These are phyloP conservation scores for Xylariales sp. DNA, from an alignment of 2,329 filamentous ascomycete species.

Conservation along the genomic window DNA sequence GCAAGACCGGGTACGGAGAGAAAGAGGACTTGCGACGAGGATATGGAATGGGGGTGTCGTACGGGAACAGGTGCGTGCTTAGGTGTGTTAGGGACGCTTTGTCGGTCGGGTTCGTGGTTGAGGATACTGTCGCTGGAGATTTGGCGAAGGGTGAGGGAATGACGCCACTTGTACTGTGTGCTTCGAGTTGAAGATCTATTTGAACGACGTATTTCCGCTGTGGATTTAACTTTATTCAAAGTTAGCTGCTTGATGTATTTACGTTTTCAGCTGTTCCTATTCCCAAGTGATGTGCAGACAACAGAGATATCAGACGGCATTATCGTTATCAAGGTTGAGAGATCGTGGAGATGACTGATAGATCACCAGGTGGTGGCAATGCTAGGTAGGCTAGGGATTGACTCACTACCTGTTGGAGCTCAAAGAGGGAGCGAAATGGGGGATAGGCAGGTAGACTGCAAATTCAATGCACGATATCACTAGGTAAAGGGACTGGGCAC, in stretches of 20 bases:
- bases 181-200: neutral
- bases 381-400: neutral
- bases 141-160: slow-evolving; percentile 4
- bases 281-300: neutral
- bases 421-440: slow-evolving; percentile 4
- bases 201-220: neutral
- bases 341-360: neutral
- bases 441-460: slow-evolving; percentile 12
- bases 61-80: neutral
- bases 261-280: neutral
- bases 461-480: slow-evolving; percentile 12
- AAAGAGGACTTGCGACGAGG: neutral
- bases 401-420: slow-evolving; percentile 25
- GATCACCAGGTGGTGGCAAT: neutral
- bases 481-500: slow-evolving; percentile 12
- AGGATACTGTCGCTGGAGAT: neutral
- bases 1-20: neutral
- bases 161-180: slow-evolving; percentile 10
- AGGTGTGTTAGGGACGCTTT: neutral
- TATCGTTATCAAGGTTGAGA: neutral
- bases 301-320: neutral
- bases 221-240: neutral
- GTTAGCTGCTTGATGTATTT: neutral
- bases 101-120: slow-evolving; percentile 9
- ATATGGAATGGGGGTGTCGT: neutral